These are phyloP conservation scores for Stenocarpella maydis DNA, from an alignment of 2,329 filamentous ascomycete genomes.

Conservation along the genomic window DNA sequence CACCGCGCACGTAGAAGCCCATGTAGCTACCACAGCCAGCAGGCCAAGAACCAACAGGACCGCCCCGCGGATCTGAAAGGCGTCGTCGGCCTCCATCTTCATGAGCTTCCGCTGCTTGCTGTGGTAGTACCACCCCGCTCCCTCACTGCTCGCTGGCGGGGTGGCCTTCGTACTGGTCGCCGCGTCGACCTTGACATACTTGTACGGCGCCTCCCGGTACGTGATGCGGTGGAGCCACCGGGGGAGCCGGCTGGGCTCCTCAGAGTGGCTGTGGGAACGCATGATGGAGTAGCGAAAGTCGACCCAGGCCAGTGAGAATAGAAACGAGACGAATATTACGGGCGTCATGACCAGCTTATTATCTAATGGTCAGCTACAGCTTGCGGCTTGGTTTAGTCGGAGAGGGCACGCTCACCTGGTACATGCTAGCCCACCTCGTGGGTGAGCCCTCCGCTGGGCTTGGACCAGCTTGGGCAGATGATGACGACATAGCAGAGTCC, in stretches of 20 bases:
- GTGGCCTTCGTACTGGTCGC: not conserved
- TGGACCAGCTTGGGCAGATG: conserved; percentile 16
- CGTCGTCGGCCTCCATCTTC: conserved; percentile 68
- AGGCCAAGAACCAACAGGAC: conserved; percentile 61
- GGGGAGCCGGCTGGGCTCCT: conserved; percentile 44
- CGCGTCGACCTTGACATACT: conserved; percentile 42
- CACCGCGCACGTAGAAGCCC: conserved; percentile 41
- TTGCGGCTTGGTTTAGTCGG: not conserved
- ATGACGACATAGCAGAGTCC: conserved; percentile 25
- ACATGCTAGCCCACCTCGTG: conserved; percentile 37
- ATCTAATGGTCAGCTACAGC: not conserved
- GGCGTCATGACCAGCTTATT: conserved; percentile 66
- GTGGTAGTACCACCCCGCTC: conserved; percentile 57
- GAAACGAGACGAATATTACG: conserved; percentile 68
- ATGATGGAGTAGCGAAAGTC: conserved; percentile 64
- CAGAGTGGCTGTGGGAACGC: conserved; percentile 52
- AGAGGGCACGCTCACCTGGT: conserved; percentile 36
- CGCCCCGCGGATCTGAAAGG: conserved; percentile 64
- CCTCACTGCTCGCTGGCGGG: conserved; percentile 38
- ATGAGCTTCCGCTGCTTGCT: conserved; percentile 68
- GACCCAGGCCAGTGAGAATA: conserved; percentile 70
- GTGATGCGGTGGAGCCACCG: conserved; percentile 52
- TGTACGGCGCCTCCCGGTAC: conserved; percentile 51
- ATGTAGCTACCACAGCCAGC: conserved; percentile 43
- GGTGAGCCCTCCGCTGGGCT: conserved; percentile 19